Base-by-base conservation (phyloP, 169 alveolate genomes). In the Blepharisma undulans region DNA sequence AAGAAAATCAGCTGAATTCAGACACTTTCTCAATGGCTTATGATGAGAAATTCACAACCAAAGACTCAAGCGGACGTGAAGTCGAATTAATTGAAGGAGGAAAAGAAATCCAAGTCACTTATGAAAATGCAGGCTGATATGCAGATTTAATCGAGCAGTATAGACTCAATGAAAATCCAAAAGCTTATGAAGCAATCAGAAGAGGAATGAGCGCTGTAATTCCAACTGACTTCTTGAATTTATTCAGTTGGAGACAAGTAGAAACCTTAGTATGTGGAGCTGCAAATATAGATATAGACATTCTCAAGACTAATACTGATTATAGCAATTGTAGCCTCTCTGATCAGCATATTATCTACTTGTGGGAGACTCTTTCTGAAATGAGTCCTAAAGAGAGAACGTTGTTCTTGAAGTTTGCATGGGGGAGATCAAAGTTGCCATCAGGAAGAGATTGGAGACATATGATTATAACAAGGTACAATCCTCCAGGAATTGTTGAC, bases 401-500 rank as follows among this genome's bases (percentile, higher is more conserved):
- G 36, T 91, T 94, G 84, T 98, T 96, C 90, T 90, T 98, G 59
- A 96, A 98, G 77, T 98, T 98, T 87, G 98, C 96, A 25, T 98
- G 98, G 98, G 99, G 99, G 27, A 96, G 99, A 85, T 91, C 97
- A 72, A 96, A 98, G 92, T 93, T 97, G 79, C 99, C 99, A 18
- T 80, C 88, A 80, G 88, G 88, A 32, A 80, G 25, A 61, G 78
- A 59, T 29, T 61, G 78, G 90, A n/a, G 90, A 19, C 90, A 59
- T 61, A 59, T 84, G 82, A 84, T 48, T 14, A n/a, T 61, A 14
- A 59, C 82, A 12, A 14, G 78, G 33, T 48, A 19, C 30, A 84
- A 61, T 48, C 78, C 78, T 48, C 14, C 48, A 12, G 90, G 90
- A 48, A 82, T 14, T 48, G 90, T 61, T 18, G 94, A 95, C 87